Percentiles rank a stretch among this genome's conserved stretches.
Evolutionary conservation across 176 grass and related monocot genomes (phyloP).

Genomic region (Zizania latifolia): DNA sequence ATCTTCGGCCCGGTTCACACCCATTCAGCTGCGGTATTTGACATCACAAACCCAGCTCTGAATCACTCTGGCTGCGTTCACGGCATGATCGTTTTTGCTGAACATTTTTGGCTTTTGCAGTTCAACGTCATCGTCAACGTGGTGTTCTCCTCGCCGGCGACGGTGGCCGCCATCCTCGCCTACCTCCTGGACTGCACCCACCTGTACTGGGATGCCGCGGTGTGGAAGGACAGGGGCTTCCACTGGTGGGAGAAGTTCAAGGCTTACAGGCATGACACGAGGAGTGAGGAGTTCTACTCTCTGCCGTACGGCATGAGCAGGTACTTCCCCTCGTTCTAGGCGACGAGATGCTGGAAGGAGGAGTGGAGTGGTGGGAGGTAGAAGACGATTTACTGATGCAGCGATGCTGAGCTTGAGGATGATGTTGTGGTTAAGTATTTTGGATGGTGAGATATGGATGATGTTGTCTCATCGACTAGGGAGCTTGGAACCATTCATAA

Average conservation of each 20-base stretch:
- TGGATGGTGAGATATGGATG: conserved; percentile 1
- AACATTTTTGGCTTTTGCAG: conserved; percentile 36
- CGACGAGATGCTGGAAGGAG: neutral
- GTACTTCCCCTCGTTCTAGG: conserved; percentile 87
- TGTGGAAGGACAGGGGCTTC: conserved; percentile 71
- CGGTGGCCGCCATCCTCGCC: conserved; percentile 76
- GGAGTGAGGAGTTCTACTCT: conserved; percentile 82
- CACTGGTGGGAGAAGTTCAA: conserved; percentile 85
- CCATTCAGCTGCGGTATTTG: conserved; percentile 53
- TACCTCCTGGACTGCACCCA: conserved; percentile 73
- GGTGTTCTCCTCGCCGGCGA: conserved; percentile 83
- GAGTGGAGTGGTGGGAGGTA: neutral
- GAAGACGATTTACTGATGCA: conserved; percentile 18
- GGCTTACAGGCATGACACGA: conserved; percentile 44
- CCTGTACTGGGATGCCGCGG: conserved; percentile 40
- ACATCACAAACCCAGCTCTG: neutral
- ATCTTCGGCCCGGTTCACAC: conserved; percentile 76
- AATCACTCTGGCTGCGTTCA: neutral
- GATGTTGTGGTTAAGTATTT: conserved; percentile 22
- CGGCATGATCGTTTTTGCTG: conserved; percentile 3
- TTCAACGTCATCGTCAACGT: conserved; percentile 90
- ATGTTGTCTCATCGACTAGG: neutral
- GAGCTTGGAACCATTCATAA: no score
- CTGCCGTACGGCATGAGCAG: conserved; percentile 80
- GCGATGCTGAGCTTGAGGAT: neutral